Evolutionary conservation across 73 alveolate genomes (phyloP).

Genomic region (Vitrella brassicaformis): DNA sequence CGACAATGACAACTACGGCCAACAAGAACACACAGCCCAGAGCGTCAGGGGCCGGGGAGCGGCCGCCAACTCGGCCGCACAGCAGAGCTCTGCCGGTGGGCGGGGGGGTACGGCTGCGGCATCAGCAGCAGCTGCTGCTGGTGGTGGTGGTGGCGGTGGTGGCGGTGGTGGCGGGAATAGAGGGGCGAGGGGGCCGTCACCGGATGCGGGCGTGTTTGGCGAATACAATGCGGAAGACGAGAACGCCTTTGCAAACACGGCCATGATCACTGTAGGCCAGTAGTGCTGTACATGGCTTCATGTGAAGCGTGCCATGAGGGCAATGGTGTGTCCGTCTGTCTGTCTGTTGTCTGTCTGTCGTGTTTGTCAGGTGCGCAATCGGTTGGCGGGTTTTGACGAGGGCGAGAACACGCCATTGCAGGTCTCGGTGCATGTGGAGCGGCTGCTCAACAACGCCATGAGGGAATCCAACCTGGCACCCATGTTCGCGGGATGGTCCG

Average conservation of each 20-base stretch:
- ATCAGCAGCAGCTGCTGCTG: background rate
- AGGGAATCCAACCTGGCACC: too few relatives aligned
- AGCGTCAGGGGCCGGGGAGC: conserved; percentile 1
- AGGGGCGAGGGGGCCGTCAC: background rate
- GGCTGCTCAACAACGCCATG: conserved; percentile 16
- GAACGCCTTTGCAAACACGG: background rate
- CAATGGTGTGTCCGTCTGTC: background rate
- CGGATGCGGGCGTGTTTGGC: background rate
- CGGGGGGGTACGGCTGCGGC: background rate
- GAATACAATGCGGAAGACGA: background rate
- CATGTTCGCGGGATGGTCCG: too few relatives aligned
- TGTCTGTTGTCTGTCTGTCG: background rate
- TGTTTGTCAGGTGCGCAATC: background rate
- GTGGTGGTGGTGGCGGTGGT: background rate
- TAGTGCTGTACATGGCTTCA: background rate
- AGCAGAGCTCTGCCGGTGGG: background rate
- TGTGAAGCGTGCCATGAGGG: background rate
- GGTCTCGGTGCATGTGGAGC: conserved; percentile 9
- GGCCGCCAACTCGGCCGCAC: background rate
- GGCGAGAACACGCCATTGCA: conserved; percentile 1
- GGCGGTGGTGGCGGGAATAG: background rate
- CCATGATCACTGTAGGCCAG: background rate
- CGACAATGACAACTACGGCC: background rate
- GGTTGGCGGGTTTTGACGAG: background rate
- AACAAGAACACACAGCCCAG: background rate